Conservation (phyloP, 768 basidiomycete species). For the Tricholoma flavovirens region DNA sequence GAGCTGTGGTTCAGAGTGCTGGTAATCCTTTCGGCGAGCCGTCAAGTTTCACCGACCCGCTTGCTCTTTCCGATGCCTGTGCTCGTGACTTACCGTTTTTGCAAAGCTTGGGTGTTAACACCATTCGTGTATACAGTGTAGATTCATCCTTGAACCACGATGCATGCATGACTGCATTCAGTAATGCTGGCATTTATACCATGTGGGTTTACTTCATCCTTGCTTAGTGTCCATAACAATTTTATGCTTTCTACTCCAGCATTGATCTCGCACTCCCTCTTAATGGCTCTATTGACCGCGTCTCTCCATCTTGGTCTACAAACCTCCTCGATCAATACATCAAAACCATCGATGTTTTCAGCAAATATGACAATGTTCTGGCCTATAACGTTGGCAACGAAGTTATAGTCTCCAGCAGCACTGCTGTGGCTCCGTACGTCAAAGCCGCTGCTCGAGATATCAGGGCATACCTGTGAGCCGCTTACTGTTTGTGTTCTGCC, state of each 20-base stretch:
- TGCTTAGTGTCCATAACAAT: slow-evolving; percentile 6
- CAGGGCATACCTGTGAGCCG: slow-evolving; percentile 80
- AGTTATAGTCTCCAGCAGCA: slow-evolving; percentile 48
- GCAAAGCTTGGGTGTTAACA: slow-evolving; percentile 70
- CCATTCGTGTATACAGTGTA: slow-evolving; percentile 83
- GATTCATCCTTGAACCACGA: slow-evolving; percentile 82
- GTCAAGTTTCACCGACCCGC: slow-evolving; percentile 73
- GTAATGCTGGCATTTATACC: slow-evolving; percentile 78
- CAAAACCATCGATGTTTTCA: slow-evolving; percentile 70
- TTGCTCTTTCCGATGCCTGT: slow-evolving; percentile 63
- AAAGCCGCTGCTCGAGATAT: slow-evolving; percentile 89
- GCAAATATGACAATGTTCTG: slow-evolving; percentile 83
- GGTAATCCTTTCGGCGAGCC: slow-evolving; percentile 68
- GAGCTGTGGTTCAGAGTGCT: slow-evolving; percentile 35
- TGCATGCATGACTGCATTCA: slow-evolving; percentile 74
- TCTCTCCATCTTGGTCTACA: slow-evolving; percentile 70
- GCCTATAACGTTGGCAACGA: slow-evolving; percentile 93
- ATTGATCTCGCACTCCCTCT: slow-evolving; percentile 82
- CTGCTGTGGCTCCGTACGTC: slow-evolving; percentile 69
- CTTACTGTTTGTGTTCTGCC: slow-evolving; percentile 7
- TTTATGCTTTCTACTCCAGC: slow-evolving; percentile 31
- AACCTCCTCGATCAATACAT: slow-evolving; percentile 77
- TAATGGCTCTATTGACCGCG: slow-evolving; percentile 80
- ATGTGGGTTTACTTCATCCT: slow-evolving; percentile 49
- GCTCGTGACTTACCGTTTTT: slow-evolving; percentile 76